Conservation (phyloP, 2,329 filamentous ascomycete genomes). For the Penicillium sp. region DNA sequence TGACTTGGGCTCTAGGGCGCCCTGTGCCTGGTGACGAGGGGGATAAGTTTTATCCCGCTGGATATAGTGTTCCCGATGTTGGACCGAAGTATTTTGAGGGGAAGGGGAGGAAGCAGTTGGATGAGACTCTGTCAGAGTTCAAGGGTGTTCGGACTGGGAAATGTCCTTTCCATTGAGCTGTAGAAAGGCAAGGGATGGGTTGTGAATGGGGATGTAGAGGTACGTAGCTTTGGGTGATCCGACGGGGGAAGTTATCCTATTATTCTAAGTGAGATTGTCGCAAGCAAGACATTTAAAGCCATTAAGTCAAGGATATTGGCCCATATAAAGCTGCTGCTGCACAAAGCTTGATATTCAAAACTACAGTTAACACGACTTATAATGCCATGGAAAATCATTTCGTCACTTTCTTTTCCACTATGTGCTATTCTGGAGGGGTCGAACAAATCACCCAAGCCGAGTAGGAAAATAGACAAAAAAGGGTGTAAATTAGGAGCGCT, state of each 20-base stretch:
- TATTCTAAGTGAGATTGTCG: not conserved
- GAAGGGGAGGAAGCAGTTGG: slow-evolving; percentile 42
- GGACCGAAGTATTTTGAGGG: slow-evolving; percentile 58
- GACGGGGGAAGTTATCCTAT: not conserved
- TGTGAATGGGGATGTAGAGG: not conserved
- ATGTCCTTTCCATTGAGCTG: slow-evolving; percentile 48
- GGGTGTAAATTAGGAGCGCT: slow-evolving; percentile 35
- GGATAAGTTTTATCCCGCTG: slow-evolving; percentile 48
- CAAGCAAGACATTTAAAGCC: not conserved
- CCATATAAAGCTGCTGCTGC: not conserved
- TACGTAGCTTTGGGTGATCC: not conserved
- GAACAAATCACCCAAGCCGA: slow-evolving; percentile 16
- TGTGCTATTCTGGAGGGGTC: slow-evolving; percentile 32
- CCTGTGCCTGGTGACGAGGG: slow-evolving; percentile 49
- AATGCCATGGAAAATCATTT: slow-evolving; percentile 11
- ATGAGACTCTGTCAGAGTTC: slow-evolving; percentile 43
- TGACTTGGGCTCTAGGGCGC: slow-evolving; percentile 47
- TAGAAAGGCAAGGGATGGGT: not conserved
- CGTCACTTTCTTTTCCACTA: slow-evolving; percentile 34
- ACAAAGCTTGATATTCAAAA: not conserved
- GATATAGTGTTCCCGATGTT: slow-evolving; percentile 54
- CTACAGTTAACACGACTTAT: not conserved
- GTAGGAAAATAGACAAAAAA: slow-evolving; percentile 35
- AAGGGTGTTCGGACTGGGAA: slow-evolving; percentile 43
- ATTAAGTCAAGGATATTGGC: not conserved